phyloP scores from a whole-genome alignment of 2,329 filamentous ascomycete species.

The Penicillium rolfsii region DNA sequence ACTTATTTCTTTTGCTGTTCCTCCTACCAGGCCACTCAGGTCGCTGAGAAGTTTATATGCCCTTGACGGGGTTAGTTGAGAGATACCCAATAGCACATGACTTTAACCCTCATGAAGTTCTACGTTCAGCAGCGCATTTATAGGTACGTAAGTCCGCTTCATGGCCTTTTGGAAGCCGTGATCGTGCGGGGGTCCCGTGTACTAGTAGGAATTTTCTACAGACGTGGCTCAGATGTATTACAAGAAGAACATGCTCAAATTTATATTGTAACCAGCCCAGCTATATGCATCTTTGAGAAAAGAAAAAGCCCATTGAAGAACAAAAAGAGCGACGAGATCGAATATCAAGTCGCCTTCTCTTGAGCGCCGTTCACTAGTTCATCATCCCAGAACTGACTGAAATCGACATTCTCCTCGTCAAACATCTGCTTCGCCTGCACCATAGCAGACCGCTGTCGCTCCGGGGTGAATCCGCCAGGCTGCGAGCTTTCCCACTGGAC shows the following conservation, averaged over 20 bases:
- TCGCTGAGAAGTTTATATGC: conserved; percentile 3
- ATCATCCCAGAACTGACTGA: conserved; percentile 76
- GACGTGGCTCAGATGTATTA: neutral
- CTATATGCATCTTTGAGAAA: neutral
- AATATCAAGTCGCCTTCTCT: conserved; percentile 11
- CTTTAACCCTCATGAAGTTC: neutral
- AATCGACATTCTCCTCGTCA: conserved; percentile 73
- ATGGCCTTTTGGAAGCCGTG: neutral
- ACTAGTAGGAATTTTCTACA: neutral
- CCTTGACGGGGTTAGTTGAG: conserved; percentile 13
- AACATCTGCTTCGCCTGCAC: conserved; percentile 77
- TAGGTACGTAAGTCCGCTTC: too few relatives aligned
- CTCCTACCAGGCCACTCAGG: neutral
- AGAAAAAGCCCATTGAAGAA: neutral
- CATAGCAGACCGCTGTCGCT: conserved; percentile 73
- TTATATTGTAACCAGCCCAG: neutral
- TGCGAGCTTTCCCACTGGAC: conserved; percentile 83
- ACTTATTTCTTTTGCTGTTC: conserved; percentile 3
- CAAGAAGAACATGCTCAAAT: neutral
- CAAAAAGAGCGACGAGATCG: neutral
- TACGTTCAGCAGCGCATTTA: neutral
- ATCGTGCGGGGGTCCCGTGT: neutral
- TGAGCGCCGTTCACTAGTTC: conserved; percentile 59
- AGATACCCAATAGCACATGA: conserved; percentile 29
- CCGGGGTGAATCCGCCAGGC: conserved; percentile 75